phyloP scores from a whole-genome alignment of 192 early-diverging fungal species.

The Entophlyctis helioformis region DNA sequence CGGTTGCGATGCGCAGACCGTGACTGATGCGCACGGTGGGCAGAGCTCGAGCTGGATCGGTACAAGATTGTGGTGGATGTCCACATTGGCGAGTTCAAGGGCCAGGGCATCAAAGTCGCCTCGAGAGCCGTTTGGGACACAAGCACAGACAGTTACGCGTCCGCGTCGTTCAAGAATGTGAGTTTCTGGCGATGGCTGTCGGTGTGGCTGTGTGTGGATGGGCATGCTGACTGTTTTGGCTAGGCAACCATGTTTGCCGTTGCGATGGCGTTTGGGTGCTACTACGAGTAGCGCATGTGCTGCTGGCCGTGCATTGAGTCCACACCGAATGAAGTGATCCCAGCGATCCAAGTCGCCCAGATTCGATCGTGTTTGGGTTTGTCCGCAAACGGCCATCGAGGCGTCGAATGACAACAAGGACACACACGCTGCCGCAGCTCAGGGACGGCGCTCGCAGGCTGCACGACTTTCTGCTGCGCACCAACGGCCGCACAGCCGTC shows the following conservation, averaged over 20 bases:
- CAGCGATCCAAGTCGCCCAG: no score
- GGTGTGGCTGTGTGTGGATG: not conserved
- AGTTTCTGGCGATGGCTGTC: not conserved
- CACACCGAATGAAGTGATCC: no score
- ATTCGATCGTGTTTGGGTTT: no score
- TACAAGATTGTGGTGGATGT: slow-evolving; percentile 50
- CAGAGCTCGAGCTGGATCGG: slow-evolving; percentile 41
- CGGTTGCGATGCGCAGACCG: not conserved
- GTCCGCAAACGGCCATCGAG: no score
- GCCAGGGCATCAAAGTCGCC: slow-evolving; percentile 42
- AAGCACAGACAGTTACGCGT: slow-evolving; percentile 36
- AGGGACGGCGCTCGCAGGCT: no score
- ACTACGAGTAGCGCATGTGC: slow-evolving; percentile 15
- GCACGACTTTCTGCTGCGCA: no score
- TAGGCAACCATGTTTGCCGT: slow-evolving; percentile 38
- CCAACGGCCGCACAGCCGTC: no score
- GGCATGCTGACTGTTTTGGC: not conserved
- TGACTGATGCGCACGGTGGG: no score
- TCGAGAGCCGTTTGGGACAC: slow-evolving; percentile 42
- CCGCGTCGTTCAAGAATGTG: slow-evolving; percentile 45
- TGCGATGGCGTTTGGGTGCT: slow-evolving; percentile 42
- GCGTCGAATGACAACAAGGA: no score
- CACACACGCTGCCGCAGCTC: no score
- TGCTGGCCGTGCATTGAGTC: not conserved
- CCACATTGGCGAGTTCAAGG: slow-evolving; percentile 45